A percentile compares a stretch with the other conserved stretches of the same genome.
These are phyloP conservation scores for Tetracladium setigerum DNA, from an alignment of 495 filamentous ascomycete genomes.

Conservation along the genomic window DNA sequence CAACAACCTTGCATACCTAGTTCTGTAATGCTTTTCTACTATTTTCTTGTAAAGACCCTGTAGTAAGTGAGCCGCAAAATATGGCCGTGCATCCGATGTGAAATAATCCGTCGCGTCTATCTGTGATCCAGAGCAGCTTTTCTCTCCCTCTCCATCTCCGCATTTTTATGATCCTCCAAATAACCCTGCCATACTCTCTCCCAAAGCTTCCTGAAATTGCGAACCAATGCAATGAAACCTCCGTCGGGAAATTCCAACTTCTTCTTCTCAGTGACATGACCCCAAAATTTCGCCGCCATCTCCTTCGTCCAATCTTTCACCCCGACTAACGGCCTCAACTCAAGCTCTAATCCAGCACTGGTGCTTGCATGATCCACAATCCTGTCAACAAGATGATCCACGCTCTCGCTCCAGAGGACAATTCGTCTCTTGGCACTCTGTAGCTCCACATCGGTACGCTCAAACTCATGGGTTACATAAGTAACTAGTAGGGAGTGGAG, in stretches of 20 bases:
- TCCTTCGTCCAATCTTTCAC: slow-evolving; percentile 1
- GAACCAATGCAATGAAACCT: background rate
- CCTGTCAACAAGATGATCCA: slow-evolving; percentile 1
- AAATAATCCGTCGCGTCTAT: no score
- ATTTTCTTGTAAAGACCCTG: no score
- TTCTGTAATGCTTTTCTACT: no score
- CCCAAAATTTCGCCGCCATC: slow-evolving; percentile 2
- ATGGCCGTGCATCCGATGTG: no score
- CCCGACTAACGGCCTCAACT: background rate
- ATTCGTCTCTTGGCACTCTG: background rate
- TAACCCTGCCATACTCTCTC: slow-evolving; percentile 1
- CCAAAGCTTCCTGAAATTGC: slow-evolving; percentile 5
- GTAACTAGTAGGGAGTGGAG: slow-evolving; percentile 11
- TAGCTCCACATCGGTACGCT: background rate
- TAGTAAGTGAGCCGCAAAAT: no score
- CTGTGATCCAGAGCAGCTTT: no score
- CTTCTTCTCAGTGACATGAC: background rate
- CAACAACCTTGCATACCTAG: no score
- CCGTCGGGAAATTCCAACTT: background rate
- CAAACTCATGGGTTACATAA: slow-evolving; percentile 3
- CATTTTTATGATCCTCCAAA: no score
- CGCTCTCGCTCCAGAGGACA: background rate
- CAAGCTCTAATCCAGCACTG: background rate
- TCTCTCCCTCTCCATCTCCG: no score
- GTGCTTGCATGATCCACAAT: background rate